Conservation (phyloP, 768 basidiomycete species). For the Trametes cingulata region DNA sequence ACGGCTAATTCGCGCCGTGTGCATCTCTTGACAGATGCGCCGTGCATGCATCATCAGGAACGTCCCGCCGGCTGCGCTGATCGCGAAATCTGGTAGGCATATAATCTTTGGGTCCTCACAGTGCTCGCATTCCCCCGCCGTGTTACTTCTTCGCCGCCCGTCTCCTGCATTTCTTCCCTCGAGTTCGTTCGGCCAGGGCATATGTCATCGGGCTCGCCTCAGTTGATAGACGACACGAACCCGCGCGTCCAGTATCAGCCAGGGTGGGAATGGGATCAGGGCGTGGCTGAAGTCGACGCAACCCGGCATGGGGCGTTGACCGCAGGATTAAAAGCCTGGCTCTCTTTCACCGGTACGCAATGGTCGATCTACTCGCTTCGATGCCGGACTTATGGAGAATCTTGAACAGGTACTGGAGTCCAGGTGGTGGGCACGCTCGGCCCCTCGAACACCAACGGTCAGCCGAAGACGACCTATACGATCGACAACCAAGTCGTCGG, state of each 20-base stretch:
- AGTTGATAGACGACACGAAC: constrained; percentile 10
- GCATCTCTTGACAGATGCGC: too few relatives aligned
- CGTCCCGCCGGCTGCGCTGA: neutral
- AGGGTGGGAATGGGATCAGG: constrained; percentile 17
- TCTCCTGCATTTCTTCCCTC: neutral
- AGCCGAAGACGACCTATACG: constrained; percentile 5
- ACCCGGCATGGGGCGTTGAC: constrained; percentile 11
- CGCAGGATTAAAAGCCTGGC: neutral
- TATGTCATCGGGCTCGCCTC: neutral
- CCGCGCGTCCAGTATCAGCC: constrained; percentile 10
- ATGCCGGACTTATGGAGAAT: neutral
- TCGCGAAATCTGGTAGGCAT: neutral
- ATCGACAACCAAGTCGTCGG: constrained; percentile 4
- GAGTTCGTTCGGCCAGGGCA: neutral
- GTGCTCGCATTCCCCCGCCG: neutral
- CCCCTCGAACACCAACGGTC: neutral
- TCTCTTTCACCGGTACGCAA: constrained; percentile 9
- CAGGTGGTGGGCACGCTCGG: constrained; percentile 12
- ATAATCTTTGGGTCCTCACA: neutral
- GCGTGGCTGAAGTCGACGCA: constrained; percentile 7
- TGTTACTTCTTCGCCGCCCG: neutral
- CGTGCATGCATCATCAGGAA: neutral
- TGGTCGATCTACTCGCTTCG: neutral
- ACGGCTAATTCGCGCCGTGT: too few relatives aligned
- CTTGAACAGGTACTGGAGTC: constrained; percentile 5